Evolutionary conservation across 306 rosid species (phyloP).

Genomic region (Prunus davidiana): DNA sequence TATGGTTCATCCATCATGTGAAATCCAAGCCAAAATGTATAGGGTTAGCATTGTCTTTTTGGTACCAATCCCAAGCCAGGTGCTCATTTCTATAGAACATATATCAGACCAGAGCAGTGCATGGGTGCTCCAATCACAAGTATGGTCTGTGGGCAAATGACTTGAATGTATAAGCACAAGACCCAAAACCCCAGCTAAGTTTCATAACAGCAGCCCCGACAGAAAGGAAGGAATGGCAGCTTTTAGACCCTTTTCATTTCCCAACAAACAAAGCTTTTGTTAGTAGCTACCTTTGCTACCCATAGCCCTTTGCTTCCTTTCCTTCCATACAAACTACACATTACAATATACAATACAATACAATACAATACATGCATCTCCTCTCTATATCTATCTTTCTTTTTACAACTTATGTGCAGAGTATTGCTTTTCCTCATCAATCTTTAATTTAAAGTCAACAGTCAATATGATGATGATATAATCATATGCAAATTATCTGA

Average conservation of each 20-base stretch:
- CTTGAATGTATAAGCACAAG: conserved; percentile 57
- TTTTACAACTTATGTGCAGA: too few species aligned
- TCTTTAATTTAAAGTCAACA: too few species aligned
- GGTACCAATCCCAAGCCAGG: neutral
- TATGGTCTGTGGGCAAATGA: conserved; percentile 36
- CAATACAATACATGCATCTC: too few species aligned
- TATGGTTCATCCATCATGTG: neutral
- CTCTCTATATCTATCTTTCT: neutral
- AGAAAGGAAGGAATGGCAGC: conserved; percentile 90
- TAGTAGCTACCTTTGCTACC: neutral
- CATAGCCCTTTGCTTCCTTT: neutral
- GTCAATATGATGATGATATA: neutral
- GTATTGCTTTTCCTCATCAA: neutral
- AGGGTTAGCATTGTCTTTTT: conserved; percentile 46
- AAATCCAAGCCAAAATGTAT: neutral
- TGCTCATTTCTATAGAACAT: conserved; percentile 33
- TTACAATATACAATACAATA: neutral
- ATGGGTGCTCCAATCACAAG: neutral
- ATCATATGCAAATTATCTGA: conserved; percentile 44
- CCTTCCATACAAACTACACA: neutral
- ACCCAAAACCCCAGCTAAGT: conserved; percentile 65
- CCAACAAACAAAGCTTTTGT: conserved; percentile 70
- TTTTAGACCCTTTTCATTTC: conserved; percentile 82
- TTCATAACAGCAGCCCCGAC: conserved; percentile 79
- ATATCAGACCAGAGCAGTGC: too few species aligned